These are phyloP conservation scores for Murraya koenigii DNA, from an alignment of 345 rosid genomes.

Conservation along the genomic window DNA sequence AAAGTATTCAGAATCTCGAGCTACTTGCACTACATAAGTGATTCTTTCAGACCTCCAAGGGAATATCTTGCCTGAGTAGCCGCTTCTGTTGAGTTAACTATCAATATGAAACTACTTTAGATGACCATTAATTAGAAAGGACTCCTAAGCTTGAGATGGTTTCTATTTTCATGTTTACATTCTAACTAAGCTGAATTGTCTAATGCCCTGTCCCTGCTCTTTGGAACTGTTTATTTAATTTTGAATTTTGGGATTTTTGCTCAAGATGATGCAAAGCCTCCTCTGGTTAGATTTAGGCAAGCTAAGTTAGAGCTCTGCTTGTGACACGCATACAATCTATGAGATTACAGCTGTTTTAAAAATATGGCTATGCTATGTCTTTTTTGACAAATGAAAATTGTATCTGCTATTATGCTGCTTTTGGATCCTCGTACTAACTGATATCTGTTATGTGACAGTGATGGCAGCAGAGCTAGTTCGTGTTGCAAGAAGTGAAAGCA, in stretches of 20 bases:
- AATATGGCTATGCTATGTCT: neutral
- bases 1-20: neutral
- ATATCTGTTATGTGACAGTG: constrained; percentile 40
- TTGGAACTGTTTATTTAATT: neutral
- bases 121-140: neutral
- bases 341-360: neutral
- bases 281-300: neutral
- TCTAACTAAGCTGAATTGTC: neutral
- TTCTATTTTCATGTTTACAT: neutral
- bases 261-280: neutral
- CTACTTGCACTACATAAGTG: neutral
- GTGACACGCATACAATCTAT: neutral
- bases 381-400: neutral
- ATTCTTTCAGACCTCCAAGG: neutral
- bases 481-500: constrained; percentile 65
- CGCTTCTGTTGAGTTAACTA: neutral
- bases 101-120: neutral
- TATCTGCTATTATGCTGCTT: neutral
- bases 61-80: neutral
- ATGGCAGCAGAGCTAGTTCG: constrained; percentile 97
- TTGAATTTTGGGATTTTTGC: neutral
- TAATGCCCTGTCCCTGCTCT: neutral
- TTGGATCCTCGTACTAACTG: neutral
- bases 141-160: neutral
- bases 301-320: neutral